Percentiles rank a stretch among this genome's conserved stretches.
These are phyloP conservation scores for Capsicum baccatum DNA, from an alignment of 257 asterid genomes.

Conservation along the genomic window DNA sequence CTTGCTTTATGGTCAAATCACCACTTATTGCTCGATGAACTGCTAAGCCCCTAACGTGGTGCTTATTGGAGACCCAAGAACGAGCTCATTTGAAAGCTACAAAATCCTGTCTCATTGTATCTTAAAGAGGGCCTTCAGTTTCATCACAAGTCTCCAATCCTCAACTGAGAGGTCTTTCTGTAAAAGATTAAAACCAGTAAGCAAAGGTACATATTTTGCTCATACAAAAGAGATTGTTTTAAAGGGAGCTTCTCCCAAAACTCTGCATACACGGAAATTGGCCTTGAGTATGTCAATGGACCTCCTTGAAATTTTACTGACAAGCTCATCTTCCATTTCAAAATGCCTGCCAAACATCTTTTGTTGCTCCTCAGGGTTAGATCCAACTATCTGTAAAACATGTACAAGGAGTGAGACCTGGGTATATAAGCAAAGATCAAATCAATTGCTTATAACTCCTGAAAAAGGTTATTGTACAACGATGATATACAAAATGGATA, in stretches of 20 bases:
- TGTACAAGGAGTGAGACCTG: slow-evolving; percentile 1
- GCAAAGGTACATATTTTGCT: not conserved
- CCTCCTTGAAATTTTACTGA: not conserved
- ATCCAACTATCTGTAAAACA: slow-evolving; percentile 70
- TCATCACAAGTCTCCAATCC: slow-evolving; percentile 74
- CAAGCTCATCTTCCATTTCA: too few species aligned
- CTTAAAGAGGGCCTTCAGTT: slow-evolving; percentile 75
- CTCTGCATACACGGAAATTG: slow-evolving; percentile 70
- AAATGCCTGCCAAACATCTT: slow-evolving; percentile 53
- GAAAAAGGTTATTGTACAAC: too few species aligned
- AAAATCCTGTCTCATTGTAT: slow-evolving; percentile 51
- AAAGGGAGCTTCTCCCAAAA: not conserved
- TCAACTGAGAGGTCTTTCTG: slow-evolving; percentile 82
- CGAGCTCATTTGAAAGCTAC: not conserved
- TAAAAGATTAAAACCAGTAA: slow-evolving; percentile 3
- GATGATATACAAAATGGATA: too few species aligned
- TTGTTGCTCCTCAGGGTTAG: slow-evolving; percentile 88
- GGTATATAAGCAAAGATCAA: not conserved
- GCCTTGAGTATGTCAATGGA: slow-evolving; percentile 89
- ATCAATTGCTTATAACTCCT: not conserved
- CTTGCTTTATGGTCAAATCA: not conserved
- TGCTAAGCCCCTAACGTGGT: not conserved
- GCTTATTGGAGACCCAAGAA: not conserved
- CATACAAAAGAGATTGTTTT: not conserved
- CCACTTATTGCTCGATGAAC: not conserved